Base-by-base conservation (phyloP, 2,329 filamentous ascomycete species). In the Penicillium janthinellum region DNA sequence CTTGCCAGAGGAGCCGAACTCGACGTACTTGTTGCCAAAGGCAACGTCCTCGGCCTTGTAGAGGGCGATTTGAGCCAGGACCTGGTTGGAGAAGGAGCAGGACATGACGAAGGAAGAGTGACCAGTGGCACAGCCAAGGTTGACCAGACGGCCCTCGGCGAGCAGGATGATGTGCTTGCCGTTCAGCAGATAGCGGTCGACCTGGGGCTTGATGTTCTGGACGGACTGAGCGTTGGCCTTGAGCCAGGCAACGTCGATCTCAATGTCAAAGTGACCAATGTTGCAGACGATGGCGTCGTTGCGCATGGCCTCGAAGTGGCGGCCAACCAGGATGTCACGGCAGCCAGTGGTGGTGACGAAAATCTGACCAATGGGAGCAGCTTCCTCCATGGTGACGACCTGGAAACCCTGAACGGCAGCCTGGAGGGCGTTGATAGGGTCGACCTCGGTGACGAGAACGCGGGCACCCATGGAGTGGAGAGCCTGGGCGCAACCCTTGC, bases 31-130 rank as follows among this genome's bases (percentile, higher is more conserved):
- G 83, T 91, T 84, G 81, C 89, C 87, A 79, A 96, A 99, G 59
- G 84, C 89, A 77, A 86, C 86, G 78, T 98, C 93, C 73, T 89
- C 85, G 74, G 88, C 89, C 90, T 98, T 98, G 90, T 82, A 99
- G 75, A 99, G 85, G 85, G 96, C 90, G 84, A 99, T 98, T 86
- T 99, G 95, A 70, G 95, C 95, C 79, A 99, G 91, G 74, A 98
- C 95, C 87, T 99, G 95, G 90, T 99, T 99, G 87, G 93, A 96
- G 90, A 99, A 99, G 67, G 94, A 98, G 90, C 95, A 99, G 73
- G 93, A 97, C 95, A 99, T 98, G 86, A 99, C 95, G 82, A 99
- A 99, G 55, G 94, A 98, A 71, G 93, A 96, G 90, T 99, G 95
- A 71, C 95, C 95, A 67, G 95, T 99, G 78, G 95, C 95, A 82